Percentiles rank a stretch among this genome's conserved stretches.
Evolutionary conservation across 2,329 filamentous ascomycete genomes (phyloP).

Genomic region (Truncatella angustata): DNA sequence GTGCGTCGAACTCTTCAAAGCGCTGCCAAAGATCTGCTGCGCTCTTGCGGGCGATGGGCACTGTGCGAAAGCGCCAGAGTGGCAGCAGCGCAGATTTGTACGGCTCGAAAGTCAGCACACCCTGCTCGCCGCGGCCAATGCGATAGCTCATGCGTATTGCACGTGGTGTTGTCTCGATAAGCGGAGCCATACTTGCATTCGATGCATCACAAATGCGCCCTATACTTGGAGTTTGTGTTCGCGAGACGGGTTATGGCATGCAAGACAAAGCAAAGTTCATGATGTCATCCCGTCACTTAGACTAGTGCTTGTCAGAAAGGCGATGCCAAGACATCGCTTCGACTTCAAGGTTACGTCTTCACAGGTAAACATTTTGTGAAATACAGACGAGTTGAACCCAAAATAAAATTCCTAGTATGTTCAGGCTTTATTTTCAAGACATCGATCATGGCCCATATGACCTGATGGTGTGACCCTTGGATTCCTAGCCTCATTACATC

Average conservation of each 20-base stretch:
- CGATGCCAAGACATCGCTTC: no score
- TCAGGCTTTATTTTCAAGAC: no score
- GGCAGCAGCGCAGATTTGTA: slow-evolving; percentile 61
- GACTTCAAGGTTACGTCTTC: no score
- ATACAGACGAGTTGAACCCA: no score
- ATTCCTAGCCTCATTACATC: not conserved
- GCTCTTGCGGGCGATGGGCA: slow-evolving; percentile 48
- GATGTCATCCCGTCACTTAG: no score
- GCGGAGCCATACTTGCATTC: not conserved
- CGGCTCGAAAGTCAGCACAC: slow-evolving; percentile 61
- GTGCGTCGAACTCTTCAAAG: slow-evolving; percentile 50
- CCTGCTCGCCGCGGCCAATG: slow-evolving; percentile 59
- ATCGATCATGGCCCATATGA: no score
- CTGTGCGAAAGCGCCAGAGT: slow-evolving; percentile 57
- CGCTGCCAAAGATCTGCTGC: slow-evolving; percentile 45
- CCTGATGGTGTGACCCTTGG: not conserved
- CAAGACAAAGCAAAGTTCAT: no score
- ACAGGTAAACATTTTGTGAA: no score
- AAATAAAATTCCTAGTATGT: no score
- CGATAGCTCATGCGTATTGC: slow-evolving; percentile 12
- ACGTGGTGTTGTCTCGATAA: slow-evolving; percentile 10
- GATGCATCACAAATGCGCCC: not conserved
- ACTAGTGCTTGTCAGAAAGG: no score
- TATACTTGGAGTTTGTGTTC: not conserved
- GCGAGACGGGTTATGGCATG: not conserved